Conservation (phyloP, 1,284 basidiomycete species). For the Phylloboletellus chloephorus region DNA sequence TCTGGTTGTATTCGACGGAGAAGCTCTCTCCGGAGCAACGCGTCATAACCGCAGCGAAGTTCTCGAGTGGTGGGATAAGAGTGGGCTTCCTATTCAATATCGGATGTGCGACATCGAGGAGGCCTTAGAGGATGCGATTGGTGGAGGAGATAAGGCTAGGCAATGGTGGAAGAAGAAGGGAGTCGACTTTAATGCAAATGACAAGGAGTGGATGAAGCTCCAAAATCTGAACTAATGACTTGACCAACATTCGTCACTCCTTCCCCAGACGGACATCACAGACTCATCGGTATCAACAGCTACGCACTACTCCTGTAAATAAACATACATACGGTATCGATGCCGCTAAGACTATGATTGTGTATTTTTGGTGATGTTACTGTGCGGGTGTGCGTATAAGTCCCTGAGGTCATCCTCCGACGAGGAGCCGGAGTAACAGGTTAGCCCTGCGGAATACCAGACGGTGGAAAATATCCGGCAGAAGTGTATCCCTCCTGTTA, state of each 20-base stretch:
- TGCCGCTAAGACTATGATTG: constrained; percentile 1
- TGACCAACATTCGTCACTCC: background rate
- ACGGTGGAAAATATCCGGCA: constrained; percentile 3
- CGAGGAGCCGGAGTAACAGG: background rate
- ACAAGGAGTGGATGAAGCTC: constrained; percentile 78
- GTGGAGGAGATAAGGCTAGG: constrained; percentile 63
- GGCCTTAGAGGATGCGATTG: constrained; percentile 77
- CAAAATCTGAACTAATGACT: constrained; percentile 58
- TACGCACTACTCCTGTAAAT: constrained; percentile 5
- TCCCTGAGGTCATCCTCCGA: constrained; percentile 10
- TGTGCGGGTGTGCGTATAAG: constrained; percentile 7
- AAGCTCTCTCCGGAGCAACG: constrained; percentile 71
- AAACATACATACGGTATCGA: constrained; percentile 4
- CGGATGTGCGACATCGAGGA: constrained; percentile 83
- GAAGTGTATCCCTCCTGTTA: constrained; percentile 5
- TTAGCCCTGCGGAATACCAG: background rate
- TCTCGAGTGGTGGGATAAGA: constrained; percentile 80
- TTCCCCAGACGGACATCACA: background rate
- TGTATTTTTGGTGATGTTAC: constrained; percentile 13
- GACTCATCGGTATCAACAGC: constrained; percentile 1
- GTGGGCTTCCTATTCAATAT: constrained; percentile 70
- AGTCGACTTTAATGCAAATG: constrained; percentile 72
- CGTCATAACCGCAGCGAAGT: constrained; percentile 75
- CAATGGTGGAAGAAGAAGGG: constrained; percentile 75
- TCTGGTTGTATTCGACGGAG: constrained; percentile 72